A percentile compares a stretch with the other conserved stretches of the same genome.
These are phyloP conservation scores for Mrakia hoshinonis DNA, from an alignment of 768 basidiomycete species.

Conservation along the genomic window DNA sequence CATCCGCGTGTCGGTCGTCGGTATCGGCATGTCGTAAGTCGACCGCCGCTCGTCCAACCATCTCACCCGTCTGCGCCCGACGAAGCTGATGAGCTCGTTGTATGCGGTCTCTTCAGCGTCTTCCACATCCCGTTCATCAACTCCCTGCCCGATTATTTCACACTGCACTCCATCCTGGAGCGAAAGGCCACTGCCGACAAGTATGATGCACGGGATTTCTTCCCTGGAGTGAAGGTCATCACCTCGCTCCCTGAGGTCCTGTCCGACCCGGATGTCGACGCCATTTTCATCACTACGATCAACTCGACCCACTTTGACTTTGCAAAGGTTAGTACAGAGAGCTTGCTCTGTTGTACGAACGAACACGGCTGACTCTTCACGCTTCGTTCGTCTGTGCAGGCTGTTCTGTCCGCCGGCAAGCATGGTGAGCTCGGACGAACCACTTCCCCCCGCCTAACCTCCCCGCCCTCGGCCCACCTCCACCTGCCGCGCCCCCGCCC, in stretches of 20 bases:
- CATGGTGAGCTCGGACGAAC: constrained; percentile 48
- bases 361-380: not conserved
- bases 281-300: constrained; percentile 58
- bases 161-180: constrained; percentile 64
- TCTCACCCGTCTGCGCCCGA: not conserved
- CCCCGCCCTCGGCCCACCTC: not conserved
- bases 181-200: constrained; percentile 55
- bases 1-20: constrained; percentile 63
- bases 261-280: constrained; percentile 56
- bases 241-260: constrained; percentile 55
- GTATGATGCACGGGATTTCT: constrained; percentile 59
- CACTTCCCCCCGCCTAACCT: not conserved
- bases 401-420: constrained; percentile 59
- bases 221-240: constrained; percentile 54
- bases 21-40: constrained; percentile 56
- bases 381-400: constrained; percentile 29
- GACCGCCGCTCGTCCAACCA: not conserved
- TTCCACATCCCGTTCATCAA: constrained; percentile 76
- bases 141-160: constrained; percentile 61
- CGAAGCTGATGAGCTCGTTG: not conserved
- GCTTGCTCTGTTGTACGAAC: no score
- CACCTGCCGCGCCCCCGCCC: not conserved
- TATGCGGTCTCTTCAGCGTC: constrained; percentile 45
- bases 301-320: constrained; percentile 64
- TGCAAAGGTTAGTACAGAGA: constrained; percentile 45